Evolutionary conservation across 2,329 filamentous ascomycete species (phyloP).

Genomic region (Alternaria longipes): DNA sequence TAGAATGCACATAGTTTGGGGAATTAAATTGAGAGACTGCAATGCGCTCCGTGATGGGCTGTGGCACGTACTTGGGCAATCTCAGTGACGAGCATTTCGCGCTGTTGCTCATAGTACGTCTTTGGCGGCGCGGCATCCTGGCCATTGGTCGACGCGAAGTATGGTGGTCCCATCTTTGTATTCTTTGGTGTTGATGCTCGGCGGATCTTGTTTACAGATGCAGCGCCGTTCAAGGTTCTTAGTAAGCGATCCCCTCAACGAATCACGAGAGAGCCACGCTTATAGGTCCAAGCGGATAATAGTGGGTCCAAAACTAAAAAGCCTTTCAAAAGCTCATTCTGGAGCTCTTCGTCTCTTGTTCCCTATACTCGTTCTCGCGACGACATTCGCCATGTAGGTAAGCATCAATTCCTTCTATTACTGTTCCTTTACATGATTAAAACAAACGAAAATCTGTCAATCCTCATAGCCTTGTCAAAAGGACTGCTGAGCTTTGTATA

Average conservation of each 20-base stretch:
- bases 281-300: not conserved
- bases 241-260: not conserved
- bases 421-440: not conserved
- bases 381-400: not conserved
- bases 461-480: constrained; percentile 60
- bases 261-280: not conserved
- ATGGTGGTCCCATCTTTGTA: constrained; percentile 31
- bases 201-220: not conserved
- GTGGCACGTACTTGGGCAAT: constrained; percentile 69
- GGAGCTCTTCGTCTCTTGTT: not conserved
- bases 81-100: constrained; percentile 74
- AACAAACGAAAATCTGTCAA: constrained; percentile 70
- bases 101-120: constrained; percentile 78
- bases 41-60: constrained; percentile 35
- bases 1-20: not conserved
- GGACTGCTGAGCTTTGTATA: too few relatives aligned
- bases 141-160: constrained; percentile 33
- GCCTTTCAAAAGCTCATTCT: not conserved
- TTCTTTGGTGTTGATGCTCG: constrained; percentile 6
- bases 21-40: constrained; percentile 39
- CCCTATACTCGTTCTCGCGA: not conserved
- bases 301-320: constrained; percentile 12
- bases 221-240: not conserved
- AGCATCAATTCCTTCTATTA: not conserved
- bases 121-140: constrained; percentile 30